A percentile compares a stretch with the other conserved stretches of the same genome.
Conservation (phyloP, 2,329 filamentous ascomycete species). For the Proliferodiscus dingleyae region DNA sequence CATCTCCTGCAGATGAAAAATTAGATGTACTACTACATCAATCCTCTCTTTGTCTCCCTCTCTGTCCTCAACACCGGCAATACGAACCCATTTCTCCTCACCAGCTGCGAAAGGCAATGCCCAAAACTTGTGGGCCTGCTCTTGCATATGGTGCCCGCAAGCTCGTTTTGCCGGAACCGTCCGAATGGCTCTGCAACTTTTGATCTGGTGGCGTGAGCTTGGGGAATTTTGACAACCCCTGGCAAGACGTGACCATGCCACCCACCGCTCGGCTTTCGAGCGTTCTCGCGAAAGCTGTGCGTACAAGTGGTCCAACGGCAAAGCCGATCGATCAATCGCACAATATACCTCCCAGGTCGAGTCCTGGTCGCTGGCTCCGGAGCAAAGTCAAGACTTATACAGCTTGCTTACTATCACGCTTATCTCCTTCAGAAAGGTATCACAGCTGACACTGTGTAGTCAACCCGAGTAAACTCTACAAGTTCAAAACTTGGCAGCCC, state of each 20-base stretch:
- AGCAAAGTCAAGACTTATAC: slow-evolving; percentile 43
- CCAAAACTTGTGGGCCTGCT: too few species aligned
- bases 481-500: too few species aligned
- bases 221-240: slow-evolving; percentile 2
- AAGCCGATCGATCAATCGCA: background rate
- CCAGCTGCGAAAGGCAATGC: too few species aligned
- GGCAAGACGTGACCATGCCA: slow-evolving; percentile 49
- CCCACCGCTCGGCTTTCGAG: slow-evolving; percentile 26
- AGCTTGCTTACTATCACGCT: slow-evolving; percentile 51
- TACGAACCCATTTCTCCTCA: too few species aligned
- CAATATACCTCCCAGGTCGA: slow-evolving; percentile 44
- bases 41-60: too few species aligned
- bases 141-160: too few species aligned
- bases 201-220: too few species aligned
- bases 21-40: too few species aligned
- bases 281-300: slow-evolving; percentile 1
- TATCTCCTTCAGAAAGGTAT: slow-evolving; percentile 33
- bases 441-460: background rate
- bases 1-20: too few species aligned
- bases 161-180: too few species aligned
- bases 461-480: slow-evolving; percentile 3
- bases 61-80: too few species aligned
- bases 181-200: too few species aligned
- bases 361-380: slow-evolving; percentile 54
- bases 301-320: background rate